These are phyloP conservation scores for Mychonastes homosphaera DNA, from an alignment of 139 green algal genomes.

Conservation along the genomic window DNA sequence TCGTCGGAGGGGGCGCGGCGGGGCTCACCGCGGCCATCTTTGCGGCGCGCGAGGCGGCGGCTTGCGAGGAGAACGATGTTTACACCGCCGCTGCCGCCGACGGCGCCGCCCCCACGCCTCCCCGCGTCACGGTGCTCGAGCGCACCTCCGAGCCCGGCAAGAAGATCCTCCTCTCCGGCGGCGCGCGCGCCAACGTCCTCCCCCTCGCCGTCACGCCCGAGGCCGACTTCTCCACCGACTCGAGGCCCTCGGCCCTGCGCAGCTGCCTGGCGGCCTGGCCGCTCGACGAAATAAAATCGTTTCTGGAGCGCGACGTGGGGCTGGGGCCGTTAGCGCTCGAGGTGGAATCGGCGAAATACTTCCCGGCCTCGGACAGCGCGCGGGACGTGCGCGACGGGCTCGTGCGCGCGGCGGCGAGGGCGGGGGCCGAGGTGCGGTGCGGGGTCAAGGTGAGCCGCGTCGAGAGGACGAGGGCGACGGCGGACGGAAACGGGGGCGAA, in stretches of 20 bases:
- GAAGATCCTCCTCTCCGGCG: slow-evolving; percentile 82
- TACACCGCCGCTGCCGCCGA: too few species aligned
- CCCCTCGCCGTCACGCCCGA: too few species aligned
- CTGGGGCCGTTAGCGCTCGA: slow-evolving; percentile 45
- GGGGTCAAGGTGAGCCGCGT: neutral
- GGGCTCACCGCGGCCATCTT: slow-evolving; percentile 51
- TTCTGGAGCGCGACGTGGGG: too few species aligned
- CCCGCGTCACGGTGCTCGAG: slow-evolving; percentile 70
- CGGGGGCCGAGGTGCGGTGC: slow-evolving; percentile 15
- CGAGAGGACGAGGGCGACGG: neutral
- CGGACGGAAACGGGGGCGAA: neutral
- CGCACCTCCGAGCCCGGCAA: slow-evolving; percentile 64
- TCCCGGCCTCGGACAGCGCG: slow-evolving; percentile 46
- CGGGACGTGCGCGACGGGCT: slow-evolving; percentile 58
- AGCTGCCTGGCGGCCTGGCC: too few species aligned
- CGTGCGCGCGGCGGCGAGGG: slow-evolving; percentile 41
- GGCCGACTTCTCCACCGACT: too few species aligned
- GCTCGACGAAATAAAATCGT: too few species aligned
- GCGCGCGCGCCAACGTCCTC: too few species aligned
- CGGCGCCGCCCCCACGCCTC: neutral
- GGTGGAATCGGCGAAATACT: slow-evolving; percentile 45
- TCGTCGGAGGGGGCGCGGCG: slow-evolving; percentile 46
- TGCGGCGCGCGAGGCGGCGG: too few species aligned
- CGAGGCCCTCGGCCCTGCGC: too few species aligned
- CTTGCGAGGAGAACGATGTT: too few species aligned